Evolutionary conservation across 352 stramenopile species (phyloP), one percentile per base, ranked within the genome.

Genomic region (Phytophthora melonis): DNA sequence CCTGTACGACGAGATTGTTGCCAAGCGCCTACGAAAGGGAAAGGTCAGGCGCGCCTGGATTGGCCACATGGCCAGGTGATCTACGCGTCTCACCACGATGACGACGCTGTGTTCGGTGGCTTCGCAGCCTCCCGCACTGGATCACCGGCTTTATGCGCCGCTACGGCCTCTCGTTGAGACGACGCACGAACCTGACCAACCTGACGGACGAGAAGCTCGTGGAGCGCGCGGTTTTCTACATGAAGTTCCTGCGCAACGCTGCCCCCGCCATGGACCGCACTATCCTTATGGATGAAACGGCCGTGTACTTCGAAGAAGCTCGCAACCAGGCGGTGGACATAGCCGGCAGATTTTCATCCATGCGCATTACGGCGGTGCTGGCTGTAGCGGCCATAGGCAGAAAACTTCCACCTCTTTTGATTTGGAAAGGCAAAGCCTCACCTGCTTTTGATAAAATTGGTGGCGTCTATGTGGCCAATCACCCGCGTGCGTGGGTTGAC

Each of bases 271-370:
- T 79, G 25, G 58, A 60, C 16, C 49, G 54, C 27, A 76, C 64
- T 1, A 43, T 78, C 6, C 47, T 78, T 30, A 77, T 80, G 68
- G 62, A 73, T 34, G 30, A 34, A 34, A 34, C 30, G 30, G 30
- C 30, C 30, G 30, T 34, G 30, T 34, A 34, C 25, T 80, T 83
- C 53, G 64, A 81, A 61, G 64, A 73, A n/a, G 62, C 58, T 0
- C 58, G 56, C 3, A 19, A 61, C 16, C 50, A 73, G 34, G 76
- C 3, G 53, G 45, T 50, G 73, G 0, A n/a, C n/a, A n/a, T n/a
- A n/a, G n/a, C n/a, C n/a, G n/a, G n/a, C n/a, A n/a, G n/a, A n/a
- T 83, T 77, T 60, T 53, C 64, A 5, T 75, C 69, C 4, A 78
- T 78, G 69, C 60, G 68, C 6, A 58, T 81, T 50, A 73, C 63